A percentile compares a stretch with the other conserved stretches of the same genome.
phyloP scores from a whole-genome alignment of 345 rosid genomes.

The Aquilaria yunnanensis region DNA sequence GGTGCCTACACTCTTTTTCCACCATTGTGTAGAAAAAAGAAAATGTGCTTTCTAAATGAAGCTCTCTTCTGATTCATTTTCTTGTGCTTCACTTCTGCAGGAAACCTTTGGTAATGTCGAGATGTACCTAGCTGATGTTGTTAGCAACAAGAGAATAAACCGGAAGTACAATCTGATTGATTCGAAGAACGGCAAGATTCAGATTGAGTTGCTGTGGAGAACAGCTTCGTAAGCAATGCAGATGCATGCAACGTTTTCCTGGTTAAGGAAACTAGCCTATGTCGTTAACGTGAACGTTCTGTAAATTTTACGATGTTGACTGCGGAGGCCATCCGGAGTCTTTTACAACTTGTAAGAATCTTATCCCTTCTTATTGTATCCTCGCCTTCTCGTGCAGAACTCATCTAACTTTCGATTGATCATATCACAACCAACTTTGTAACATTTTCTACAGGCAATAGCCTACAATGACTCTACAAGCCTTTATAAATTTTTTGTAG shows the following conservation, averaged over 20 bases:
- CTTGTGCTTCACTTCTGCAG: slow-evolving; percentile 21
- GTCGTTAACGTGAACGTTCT: too few species aligned
- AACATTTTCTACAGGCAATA: too few species aligned
- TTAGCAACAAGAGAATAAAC: slow-evolving; percentile 67
- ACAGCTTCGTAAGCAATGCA: slow-evolving; percentile 31
- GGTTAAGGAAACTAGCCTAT: background rate
- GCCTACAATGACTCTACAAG: too few species aligned
- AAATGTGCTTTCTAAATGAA: too few species aligned
- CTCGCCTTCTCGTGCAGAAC: background rate
- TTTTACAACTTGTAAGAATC: background rate
- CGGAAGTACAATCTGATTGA: slow-evolving; percentile 83
- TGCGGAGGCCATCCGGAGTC: too few species aligned
- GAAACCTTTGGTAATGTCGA: slow-evolving; percentile 66
- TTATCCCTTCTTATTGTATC: background rate
- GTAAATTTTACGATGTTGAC: too few species aligned
- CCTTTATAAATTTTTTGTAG: too few species aligned
- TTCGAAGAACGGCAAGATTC: slow-evolving; percentile 80
- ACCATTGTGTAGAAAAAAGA: too few species aligned
- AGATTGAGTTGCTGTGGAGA: slow-evolving; percentile 89
- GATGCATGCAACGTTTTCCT: background rate
- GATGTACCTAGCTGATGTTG: slow-evolving; percentile 64
- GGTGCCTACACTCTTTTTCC: too few species aligned
- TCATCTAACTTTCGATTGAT: background rate
- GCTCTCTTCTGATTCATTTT: background rate
- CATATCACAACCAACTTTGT: too few species aligned